Percentiles rank a stretch among this genome's conserved stretches.
Evolutionary conservation across 345 rosid genomes (phyloP).

Genomic region (Arabidopsis arenosa): DNA sequence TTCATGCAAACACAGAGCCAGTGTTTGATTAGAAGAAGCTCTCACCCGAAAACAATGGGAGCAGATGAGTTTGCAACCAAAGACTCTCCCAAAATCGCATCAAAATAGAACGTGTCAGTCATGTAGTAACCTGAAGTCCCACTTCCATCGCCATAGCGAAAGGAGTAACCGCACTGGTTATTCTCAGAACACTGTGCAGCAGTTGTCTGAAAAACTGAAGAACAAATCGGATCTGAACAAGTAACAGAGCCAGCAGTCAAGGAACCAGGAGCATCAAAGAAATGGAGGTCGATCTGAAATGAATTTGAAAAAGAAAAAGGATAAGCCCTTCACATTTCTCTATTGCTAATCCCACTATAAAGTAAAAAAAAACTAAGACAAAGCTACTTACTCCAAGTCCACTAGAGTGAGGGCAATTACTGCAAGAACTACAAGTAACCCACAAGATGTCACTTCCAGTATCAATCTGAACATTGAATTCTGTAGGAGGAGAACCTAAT

Average conservation of each 20-base stretch:
- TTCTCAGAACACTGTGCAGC: slow-evolving; percentile 71
- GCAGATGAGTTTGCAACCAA: slow-evolving; percentile 81
- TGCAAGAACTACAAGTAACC: slow-evolving; percentile 87
- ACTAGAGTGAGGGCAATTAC: slow-evolving; percentile 80
- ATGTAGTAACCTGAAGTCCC: slow-evolving; percentile 93
- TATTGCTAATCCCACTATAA: slow-evolving; percentile 14
- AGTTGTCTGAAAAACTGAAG: slow-evolving; percentile 62
- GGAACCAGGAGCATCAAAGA: slow-evolving; percentile 73
- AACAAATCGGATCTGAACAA: slow-evolving; percentile 60
- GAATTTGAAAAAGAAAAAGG: slow-evolving; percentile 6
- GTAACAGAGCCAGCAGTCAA: slow-evolving; percentile 65
- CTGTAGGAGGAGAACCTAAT: slow-evolving; percentile 94
- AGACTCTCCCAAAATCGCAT: slow-evolving; percentile 73
- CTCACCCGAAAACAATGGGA: slow-evolving; percentile 83
- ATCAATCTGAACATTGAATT: slow-evolving; percentile 96
- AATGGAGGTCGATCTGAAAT: slow-evolving; percentile 75
- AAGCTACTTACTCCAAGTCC: slow-evolving; percentile 77
- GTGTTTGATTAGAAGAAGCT: slow-evolving; percentile 9
- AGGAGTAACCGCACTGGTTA: slow-evolving; percentile 82
- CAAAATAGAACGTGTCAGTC: slow-evolving; percentile 69
- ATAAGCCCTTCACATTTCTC: slow-evolving; percentile 25
- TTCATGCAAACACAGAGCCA: slow-evolving; percentile 10
- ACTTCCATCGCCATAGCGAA: slow-evolving; percentile 93
- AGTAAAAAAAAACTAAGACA: slow-evolving; percentile 31
- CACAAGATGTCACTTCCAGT: slow-evolving; percentile 96